These are phyloP conservation scores for Populus hybrid DNA, from an alignment of 441 rosid genomes.

Conservation along the genomic window DNA sequence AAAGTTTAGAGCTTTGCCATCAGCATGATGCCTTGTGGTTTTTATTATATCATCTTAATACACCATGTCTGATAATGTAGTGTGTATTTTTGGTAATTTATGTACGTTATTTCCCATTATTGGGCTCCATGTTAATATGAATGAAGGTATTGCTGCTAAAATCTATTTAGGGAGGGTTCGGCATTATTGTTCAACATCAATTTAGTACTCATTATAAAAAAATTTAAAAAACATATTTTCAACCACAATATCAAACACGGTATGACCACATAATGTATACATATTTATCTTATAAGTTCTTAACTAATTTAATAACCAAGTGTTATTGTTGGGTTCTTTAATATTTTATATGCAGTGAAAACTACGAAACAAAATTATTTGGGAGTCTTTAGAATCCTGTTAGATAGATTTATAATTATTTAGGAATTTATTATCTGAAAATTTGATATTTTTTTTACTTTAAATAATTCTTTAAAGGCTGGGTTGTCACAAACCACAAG, in stretches of 20 bases:
- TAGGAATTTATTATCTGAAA: too few species aligned
- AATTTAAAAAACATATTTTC: too few species aligned
- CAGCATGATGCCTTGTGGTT: background rate
- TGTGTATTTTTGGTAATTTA: background rate
- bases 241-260: too few species aligned
- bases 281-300: background rate
- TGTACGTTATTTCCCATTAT: too few species aligned
- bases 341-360: too few species aligned
- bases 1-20: conserved; percentile 18
- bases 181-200: background rate
- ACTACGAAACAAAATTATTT: too few species aligned
- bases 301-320: background rate
- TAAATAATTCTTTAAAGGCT: too few species aligned
- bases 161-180: background rate
- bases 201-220: too few species aligned
- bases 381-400: accelerated
- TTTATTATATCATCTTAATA: background rate
- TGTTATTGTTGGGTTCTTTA: background rate
- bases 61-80: background rate
- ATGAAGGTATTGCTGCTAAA: background rate
- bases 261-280: background rate
- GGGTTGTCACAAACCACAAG: too few species aligned
- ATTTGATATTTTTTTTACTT: too few species aligned
- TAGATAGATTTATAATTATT: too few species aligned
- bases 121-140: too few species aligned